phyloP scores from a whole-genome alignment of 129 eudicot species.

The Arctium lappa region DNA sequence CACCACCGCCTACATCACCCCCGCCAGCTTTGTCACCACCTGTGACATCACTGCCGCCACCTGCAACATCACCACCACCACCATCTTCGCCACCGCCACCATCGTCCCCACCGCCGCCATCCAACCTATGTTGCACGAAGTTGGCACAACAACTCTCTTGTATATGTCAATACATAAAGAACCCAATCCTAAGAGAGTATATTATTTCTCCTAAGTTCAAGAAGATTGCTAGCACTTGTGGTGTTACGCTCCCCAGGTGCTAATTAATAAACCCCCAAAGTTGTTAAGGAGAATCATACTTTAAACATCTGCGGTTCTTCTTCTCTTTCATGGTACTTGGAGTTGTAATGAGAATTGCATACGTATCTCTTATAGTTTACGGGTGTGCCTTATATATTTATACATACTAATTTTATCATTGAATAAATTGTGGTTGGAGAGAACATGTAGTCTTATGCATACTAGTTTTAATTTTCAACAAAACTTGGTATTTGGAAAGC shows the following conservation, averaged over 20 bases:
- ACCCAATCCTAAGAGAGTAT: background rate
- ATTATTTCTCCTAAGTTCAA: background rate
- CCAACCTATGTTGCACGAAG: background rate
- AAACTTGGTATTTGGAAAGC: background rate
- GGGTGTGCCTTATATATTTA: background rate
- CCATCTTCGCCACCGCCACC: background rate
- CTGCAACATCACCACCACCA: background rate
- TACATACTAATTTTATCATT: background rate
- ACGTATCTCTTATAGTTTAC: no score
- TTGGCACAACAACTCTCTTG: no score
- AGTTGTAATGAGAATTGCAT: background rate
- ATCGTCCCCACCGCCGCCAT: background rate
- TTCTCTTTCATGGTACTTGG: background rate
- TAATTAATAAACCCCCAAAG: background rate
- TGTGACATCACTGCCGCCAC: background rate
- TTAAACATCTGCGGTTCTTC: no score
- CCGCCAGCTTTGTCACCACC: background rate
- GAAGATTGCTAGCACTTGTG: no score
- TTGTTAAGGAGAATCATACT: background rate
- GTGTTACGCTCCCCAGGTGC: background rate
- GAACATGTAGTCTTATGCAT: background rate
- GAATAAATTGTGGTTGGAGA: background rate
- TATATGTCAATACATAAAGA: no score
- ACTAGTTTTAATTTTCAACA: background rate
- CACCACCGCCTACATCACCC: background rate